Conservation (phyloP, 2,329 filamentous ascomycete genomes). For the Epichloe scottii region DNA sequence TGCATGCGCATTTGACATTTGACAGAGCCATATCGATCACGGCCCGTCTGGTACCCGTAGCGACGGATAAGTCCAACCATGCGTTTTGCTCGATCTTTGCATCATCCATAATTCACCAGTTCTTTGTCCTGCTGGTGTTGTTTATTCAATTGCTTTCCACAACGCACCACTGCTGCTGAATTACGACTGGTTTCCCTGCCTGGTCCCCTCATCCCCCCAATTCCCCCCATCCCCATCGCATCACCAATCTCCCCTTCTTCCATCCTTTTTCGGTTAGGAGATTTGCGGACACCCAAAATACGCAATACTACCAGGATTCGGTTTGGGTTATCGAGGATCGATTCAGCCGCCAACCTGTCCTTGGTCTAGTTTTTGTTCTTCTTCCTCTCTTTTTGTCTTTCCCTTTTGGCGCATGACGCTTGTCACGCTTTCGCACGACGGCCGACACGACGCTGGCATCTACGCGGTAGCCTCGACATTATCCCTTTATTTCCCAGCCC, state of each 20-base stretch:
- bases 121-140: not conserved
- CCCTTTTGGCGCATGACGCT: not conserved
- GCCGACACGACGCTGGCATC: not conserved
- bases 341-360: not conserved
- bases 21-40: not conserved
- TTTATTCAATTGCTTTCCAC: not conserved
- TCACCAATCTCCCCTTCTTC: constrained; percentile 3
- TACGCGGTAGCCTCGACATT: not conserved
- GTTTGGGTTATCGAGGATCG: not conserved
- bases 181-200: not conserved
- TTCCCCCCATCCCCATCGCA: not conserved
- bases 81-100: not conserved
- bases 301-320: not conserved
- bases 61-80: not conserved
- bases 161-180: not conserved
- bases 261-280: not conserved
- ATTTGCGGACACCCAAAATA: constrained; percentile 2
- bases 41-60: constrained; percentile 1
- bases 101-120: not conserved
- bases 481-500: not conserved
- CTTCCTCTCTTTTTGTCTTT: not conserved
- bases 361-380: not conserved
- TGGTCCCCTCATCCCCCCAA: not conserved
- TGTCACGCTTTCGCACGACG: not conserved
- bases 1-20: too few species aligned